A percentile compares a stretch with the other conserved stretches of the same genome.
These are phyloP conservation scores for Xylaria intraflava DNA, from an alignment of 495 filamentous ascomycete species.

Conservation along the genomic window DNA sequence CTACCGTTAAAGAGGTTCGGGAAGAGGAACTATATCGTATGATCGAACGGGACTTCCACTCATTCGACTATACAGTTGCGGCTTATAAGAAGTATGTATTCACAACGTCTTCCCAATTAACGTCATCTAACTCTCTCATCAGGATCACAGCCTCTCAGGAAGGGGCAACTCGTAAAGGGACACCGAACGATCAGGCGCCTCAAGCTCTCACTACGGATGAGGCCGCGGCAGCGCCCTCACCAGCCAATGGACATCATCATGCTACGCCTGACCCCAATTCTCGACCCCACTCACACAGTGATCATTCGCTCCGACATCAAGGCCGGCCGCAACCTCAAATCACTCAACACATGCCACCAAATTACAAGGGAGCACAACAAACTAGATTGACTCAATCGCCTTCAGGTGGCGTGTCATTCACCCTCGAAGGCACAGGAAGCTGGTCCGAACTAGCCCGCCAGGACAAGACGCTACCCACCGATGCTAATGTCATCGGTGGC, in stretches of 20 bases:
- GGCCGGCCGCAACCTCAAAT: slow-evolving; percentile 35
- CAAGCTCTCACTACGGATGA: slow-evolving; percentile 43
- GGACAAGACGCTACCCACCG: slow-evolving; percentile 67
- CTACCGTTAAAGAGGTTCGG: slow-evolving; percentile 88
- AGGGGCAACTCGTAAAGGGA: neutral
- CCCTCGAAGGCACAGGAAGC: slow-evolving; percentile 77
- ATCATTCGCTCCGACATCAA: slow-evolving; percentile 9
- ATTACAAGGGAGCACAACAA: slow-evolving; percentile 28
- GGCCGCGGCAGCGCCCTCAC: slow-evolving; percentile 21
- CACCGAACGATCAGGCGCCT: slow-evolving; percentile 13
- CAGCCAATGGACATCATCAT: slow-evolving; percentile 13
- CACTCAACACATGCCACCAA: slow-evolving; percentile 45
- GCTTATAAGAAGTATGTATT: slow-evolving; percentile 55
- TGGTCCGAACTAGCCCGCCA: slow-evolving; percentile 86
- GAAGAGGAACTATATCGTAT: slow-evolving; percentile 90
- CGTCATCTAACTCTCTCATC: slow-evolving; percentile 1
- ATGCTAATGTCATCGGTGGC: slow-evolving; percentile 44
- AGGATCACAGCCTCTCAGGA: slow-evolving; percentile 17
- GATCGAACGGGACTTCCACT: slow-evolving; percentile 91
- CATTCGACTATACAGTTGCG: slow-evolving; percentile 86
- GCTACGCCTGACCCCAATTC: slow-evolving; percentile 7
- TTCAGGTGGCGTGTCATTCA: slow-evolving; percentile 83
- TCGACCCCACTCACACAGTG: slow-evolving; percentile 8
- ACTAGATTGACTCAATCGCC: slow-evolving; percentile 60
- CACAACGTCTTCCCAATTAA: neutral